Evolutionary conservation across 2,329 filamentous ascomycete species (phyloP), one percentile per base, ranked within the genome.

Genomic region (Beauveria rudraprayagi): DNA sequence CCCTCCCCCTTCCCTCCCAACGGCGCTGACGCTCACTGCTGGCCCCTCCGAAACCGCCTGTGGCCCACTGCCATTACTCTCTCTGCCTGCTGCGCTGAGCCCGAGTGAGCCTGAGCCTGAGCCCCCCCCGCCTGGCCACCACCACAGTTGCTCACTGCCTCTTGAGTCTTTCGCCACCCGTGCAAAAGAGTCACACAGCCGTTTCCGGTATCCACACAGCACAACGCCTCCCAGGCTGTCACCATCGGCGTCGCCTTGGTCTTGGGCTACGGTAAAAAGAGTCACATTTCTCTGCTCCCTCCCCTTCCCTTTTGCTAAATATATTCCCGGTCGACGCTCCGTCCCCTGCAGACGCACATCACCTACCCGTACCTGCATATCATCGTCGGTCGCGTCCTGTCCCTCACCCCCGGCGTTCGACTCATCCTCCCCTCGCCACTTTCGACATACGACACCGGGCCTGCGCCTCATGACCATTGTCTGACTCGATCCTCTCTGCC

Each of bases 21-120:
- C 24, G 34, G 54, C 54, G 54, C 54, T 56, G 55, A 48, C 44
- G 3, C 54, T 34, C 70, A 9, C 41, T 26, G 14, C 1, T 22
- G 69, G 68, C 65, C 62, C 67, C 71, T 74, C 73, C 73, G 72
- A 73, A 72, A 70, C 73, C 73, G 72, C 72, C 72, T 72, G 63
- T 60, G 40, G 56, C 50, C 48, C 48, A 43, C 57, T 40, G 37
- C 56, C 28, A 54, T 7, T n/a, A 8, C 14, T 37, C 53, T 30
- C 40, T 46, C 46, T 58, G 56, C 66, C 66, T 64, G 24, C 26
- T 56, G 26, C 53, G 22, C 28, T 26, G 19, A 54, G 19, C 19
- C 16, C 52, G 34, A 37, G 34, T 37, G 34, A 37, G 34, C 34
- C 34, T 37, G 34, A 37, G 34, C 34, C 34, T 37, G 11, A 37